Percentiles rank a stretch among this genome's conserved stretches.
Conservation (phyloP, 2,329 filamentous ascomycete species). For the Emergomyces orientalis region DNA sequence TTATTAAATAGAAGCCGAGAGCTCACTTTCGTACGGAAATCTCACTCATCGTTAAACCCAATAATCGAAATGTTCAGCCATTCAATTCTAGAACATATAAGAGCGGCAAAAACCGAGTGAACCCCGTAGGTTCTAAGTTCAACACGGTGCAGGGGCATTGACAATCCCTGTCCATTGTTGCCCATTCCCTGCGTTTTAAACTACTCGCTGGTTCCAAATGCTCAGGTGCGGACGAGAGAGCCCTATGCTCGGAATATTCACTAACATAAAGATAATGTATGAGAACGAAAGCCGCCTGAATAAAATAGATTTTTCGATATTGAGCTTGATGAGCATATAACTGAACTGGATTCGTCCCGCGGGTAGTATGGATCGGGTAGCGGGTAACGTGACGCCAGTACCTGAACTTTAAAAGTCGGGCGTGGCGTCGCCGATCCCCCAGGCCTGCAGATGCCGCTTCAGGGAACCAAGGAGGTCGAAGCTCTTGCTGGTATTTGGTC, state of each 20-base stretch:
- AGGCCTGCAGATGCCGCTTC: too few relatives aligned
- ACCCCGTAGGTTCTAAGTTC: neutral
- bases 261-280: neutral
- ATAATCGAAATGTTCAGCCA: neutral
- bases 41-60: neutral
- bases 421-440: neutral
- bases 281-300: neutral
- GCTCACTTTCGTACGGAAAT: neutral
- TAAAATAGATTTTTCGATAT: neutral
- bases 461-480: too few relatives aligned
- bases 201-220: neutral
- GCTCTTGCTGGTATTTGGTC: neutral
- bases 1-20: neutral
- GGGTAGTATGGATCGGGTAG: neutral
- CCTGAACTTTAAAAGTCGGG: neutral
- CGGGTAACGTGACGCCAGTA: conserved; percentile 1
- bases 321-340: neutral
- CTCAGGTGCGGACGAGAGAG: too few relatives aligned
- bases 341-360: too few relatives aligned
- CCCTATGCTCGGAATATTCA: neutral
- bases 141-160: neutral
- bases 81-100: neutral
- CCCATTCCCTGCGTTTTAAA: neutral
- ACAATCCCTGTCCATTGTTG: neutral
- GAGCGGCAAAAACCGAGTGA: neutral